phyloP scores from a whole-genome alignment of 805 yeast genomes.

The Kazachstania martiniae region DNA sequence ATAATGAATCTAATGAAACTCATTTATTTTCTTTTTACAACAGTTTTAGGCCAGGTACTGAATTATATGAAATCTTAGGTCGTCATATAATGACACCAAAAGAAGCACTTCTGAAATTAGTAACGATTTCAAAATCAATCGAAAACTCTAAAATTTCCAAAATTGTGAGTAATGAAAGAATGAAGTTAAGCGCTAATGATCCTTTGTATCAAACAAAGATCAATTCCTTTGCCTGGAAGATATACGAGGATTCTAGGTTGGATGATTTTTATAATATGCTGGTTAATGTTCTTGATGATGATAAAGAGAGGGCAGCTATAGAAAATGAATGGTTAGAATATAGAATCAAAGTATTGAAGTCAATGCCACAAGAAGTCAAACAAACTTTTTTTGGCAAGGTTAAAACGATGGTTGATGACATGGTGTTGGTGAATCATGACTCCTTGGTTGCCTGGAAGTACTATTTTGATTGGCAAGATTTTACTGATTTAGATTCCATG shows the following conservation, averaged over 20 bases:
- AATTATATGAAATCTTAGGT: constrained; percentile 43
- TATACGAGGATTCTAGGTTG: constrained; percentile 41
- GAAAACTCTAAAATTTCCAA: constrained; percentile 36
- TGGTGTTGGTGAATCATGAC: constrained; percentile 56
- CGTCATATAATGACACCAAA: constrained; percentile 35
- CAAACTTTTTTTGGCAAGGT: constrained; percentile 32
- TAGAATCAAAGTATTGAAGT: constrained; percentile 41
- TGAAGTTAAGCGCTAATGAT: constrained; percentile 36
- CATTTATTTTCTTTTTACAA: constrained; percentile 37
- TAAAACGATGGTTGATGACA: constrained; percentile 50
- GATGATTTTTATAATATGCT: constrained; percentile 43
- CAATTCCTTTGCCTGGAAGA: constrained; percentile 34
- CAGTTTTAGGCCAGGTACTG: constrained; percentile 44
- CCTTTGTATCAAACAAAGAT: constrained; percentile 31
- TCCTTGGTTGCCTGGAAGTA: constrained; percentile 61
- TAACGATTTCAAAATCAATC: constrained; percentile 29
- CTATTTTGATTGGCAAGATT: constrained; percentile 67
- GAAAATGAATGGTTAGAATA: constrained; percentile 55
- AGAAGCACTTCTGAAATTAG: constrained; percentile 35
- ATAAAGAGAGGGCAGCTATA: constrained; percentile 40
- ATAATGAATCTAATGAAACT: constrained; percentile 23
- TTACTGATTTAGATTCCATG: constrained; percentile 36
- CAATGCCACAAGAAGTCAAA: constrained; percentile 39
- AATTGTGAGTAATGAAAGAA: constrained; percentile 35
- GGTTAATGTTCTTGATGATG: constrained; percentile 53